Evolutionary conservation across 495 filamentous ascomycete genomes (phyloP), one percentile per base, ranked within the genome.

Genomic region (Opeltia flavorubescens): DNA sequence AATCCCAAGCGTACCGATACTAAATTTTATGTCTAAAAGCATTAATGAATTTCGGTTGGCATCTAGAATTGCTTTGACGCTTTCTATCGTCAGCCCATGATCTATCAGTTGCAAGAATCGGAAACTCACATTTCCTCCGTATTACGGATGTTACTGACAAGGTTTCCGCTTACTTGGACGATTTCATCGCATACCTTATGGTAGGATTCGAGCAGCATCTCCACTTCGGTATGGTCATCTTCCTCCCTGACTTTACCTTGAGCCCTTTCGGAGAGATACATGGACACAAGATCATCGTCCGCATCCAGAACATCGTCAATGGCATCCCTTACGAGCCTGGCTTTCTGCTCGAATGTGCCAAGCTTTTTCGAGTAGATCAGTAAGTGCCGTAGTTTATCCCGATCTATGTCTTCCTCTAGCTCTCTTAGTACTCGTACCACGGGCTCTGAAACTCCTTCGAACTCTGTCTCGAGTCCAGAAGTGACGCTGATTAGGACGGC

Each of bases 121-220:
- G 45, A 15, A 40, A 61, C 78, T 69, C 67, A 95, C 89, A 98
- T 91, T 72, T 98, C 91, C 65, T 98, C 91, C 0, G 91, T 98
- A 58, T 95, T 98, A 47, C 91, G 79, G 61, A 98, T 98, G 55
- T 83, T 84, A n/a, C 81, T 89, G 33, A 95, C 87, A 39, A 96
- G 64, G 61, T 94, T 95, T 44, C 86, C 84, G 43, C 86, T 84
- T 43, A 86, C 82, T 61, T 98, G 89, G 12, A 95, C 91, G 61
- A 98, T 94, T 68, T 98, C 91, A 64, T 98, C 91, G 59, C 83
- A 86, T 36, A 98, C 81, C 63, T 98, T 96, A 59, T 98, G 87
- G 56, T 98, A 98, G 17, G 85, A 93, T 62, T 98, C 91, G 12
- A 98, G 68, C 38, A 98, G 67, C 80, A 96, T 87, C 63, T 98